Percentiles rank a stretch among this genome's conserved stretches.
These are phyloP conservation scores for Malus hybrid DNA, from an alignment of 331 rosid genomes.

Conservation along the genomic window DNA sequence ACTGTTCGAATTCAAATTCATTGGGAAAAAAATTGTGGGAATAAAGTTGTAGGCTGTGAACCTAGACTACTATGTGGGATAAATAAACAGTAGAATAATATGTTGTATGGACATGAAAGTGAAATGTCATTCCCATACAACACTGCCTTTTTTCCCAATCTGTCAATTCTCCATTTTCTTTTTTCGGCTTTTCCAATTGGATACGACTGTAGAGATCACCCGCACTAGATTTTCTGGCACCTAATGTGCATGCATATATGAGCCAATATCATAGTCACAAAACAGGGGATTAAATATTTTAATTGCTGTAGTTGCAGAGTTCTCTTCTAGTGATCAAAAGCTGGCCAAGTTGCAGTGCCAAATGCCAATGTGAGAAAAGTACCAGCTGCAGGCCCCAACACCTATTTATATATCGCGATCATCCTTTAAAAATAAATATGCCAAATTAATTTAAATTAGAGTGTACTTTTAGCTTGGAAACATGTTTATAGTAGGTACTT, in stretches of 20 bases:
- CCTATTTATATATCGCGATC: background rate
- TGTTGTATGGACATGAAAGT: background rate
- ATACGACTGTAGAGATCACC: background rate
- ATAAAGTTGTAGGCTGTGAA: conserved; percentile 19
- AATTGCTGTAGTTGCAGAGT: background rate
- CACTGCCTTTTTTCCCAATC: background rate
- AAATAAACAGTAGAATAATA: conserved; percentile 1
- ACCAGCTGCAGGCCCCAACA: background rate
- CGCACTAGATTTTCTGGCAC: background rate
- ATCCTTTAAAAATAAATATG: background rate
- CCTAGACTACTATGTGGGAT: conserved; percentile 17
- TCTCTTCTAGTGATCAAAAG: background rate
- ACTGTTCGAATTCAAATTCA: background rate
- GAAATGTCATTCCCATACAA: background rate
- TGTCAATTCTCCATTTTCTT: background rate
- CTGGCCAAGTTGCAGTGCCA: background rate
- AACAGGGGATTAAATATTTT: background rate
- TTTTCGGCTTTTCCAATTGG: background rate
- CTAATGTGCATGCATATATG: background rate
- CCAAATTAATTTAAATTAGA: background rate
- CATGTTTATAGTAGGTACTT: background rate
- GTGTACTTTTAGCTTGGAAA: background rate
- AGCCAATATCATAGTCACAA: background rate
- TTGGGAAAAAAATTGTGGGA: too few species aligned
- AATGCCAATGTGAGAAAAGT: background rate